These are phyloP conservation scores for Xerocomus brunneocitrinus DNA, from an alignment of 768 basidiomycete species.

Conservation along the genomic window DNA sequence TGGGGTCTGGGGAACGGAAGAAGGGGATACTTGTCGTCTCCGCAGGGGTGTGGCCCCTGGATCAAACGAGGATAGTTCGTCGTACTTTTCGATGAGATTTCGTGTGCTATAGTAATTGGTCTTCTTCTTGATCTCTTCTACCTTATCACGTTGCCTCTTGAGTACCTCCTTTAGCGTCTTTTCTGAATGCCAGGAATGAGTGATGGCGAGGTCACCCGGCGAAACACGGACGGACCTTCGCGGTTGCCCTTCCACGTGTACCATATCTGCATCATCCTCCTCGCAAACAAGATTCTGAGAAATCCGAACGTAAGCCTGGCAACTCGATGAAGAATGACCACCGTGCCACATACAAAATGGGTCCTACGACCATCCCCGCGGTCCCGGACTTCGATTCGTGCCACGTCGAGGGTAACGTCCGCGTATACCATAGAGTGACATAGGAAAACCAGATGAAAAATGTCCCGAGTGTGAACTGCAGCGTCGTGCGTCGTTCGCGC, in stretches of 20 bases:
- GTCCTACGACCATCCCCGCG: conserved; percentile 58
- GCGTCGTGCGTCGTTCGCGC: conserved; percentile 73
- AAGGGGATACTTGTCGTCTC: conserved; percentile 33
- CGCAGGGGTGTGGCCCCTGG: conserved; percentile 38
- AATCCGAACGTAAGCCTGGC: neutral
- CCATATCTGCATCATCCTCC: conserved; percentile 81
- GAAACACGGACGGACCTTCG: conserved; percentile 51
- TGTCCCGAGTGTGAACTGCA: conserved; percentile 75
- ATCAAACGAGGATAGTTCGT: conserved; percentile 45
- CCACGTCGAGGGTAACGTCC: conserved; percentile 42
- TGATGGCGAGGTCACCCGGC: neutral
- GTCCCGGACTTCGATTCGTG: conserved; percentile 34
- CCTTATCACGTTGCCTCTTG: conserved; percentile 75
- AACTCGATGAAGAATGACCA: neutral
- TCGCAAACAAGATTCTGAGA: conserved; percentile 64
- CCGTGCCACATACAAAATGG: conserved; percentile 60
- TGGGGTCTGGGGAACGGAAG: conserved; percentile 31
- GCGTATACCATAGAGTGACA: conserved; percentile 69
- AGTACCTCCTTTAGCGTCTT: conserved; percentile 68
- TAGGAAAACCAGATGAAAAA: conserved; percentile 70
- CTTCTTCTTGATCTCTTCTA: conserved; percentile 97
- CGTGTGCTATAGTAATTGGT: conserved; percentile 94
- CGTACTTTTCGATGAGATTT: conserved; percentile 86
- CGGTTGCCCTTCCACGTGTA: conserved; percentile 73
- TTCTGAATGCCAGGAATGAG: conserved; percentile 44